Evolutionary conservation across 1,284 basidiomycete species (phyloP).

Genomic region (Ceraceosorus guamensis): DNA sequence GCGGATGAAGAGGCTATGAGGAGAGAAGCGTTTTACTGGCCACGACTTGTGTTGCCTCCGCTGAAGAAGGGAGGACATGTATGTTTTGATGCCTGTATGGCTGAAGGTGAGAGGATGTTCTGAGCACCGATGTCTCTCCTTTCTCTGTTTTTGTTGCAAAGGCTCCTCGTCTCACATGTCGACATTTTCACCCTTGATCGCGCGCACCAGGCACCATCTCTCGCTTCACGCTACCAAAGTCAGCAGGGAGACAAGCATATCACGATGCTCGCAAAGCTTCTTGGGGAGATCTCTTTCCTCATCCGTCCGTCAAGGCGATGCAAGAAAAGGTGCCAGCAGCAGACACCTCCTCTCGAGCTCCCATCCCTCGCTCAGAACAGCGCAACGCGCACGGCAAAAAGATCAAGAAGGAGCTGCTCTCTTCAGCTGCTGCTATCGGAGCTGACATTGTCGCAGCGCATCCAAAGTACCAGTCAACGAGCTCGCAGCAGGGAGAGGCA

Average conservation of each 20-base stretch:
- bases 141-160: neutral
- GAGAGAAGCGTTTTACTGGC: conserved; percentile 58
- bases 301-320: conserved; percentile 45
- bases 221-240: conserved; percentile 80
- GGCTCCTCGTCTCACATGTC: neutral
- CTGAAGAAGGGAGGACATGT: conserved; percentile 88
- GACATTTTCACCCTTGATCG: neutral
- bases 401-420: neutral
- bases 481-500: no score
- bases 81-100: conserved; percentile 79
- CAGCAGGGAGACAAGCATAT: conserved; percentile 85
- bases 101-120: conserved; percentile 50
- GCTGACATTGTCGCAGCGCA: neutral
- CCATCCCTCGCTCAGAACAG: neutral
- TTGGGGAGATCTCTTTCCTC: conserved; percentile 95
- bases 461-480: no score
- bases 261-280: conserved; percentile 87
- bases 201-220: conserved; percentile 63
- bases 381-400: neutral
- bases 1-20: conserved; percentile 4
- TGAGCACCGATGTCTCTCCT: neutral
- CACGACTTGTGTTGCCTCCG: conserved; percentile 80
- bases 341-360: neutral
- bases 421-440: neutral
- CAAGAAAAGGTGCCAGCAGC: neutral